A percentile compares a stretch with the other conserved stretches of the same genome.
Evolutionary conservation across 495 filamentous ascomycete genomes (phyloP).

Genomic region (Penicillium cinerascens): DNA sequence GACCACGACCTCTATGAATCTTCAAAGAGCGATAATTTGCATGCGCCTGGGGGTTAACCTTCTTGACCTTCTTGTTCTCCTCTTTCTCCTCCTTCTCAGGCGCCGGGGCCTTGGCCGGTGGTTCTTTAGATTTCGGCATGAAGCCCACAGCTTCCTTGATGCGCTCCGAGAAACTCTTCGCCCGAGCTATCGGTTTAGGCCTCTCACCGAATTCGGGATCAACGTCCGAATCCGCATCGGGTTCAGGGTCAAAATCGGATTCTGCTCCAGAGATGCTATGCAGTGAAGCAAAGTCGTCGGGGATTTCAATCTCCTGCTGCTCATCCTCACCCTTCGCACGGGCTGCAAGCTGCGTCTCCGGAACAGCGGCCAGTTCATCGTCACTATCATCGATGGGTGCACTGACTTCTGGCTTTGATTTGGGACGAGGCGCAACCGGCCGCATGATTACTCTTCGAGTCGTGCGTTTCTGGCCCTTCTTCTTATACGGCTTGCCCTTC

Average conservation of each 20-base stretch:
- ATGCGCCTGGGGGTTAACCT: slow-evolving; percentile 70
- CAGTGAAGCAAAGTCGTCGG: slow-evolving; percentile 25
- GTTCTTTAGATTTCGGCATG: slow-evolving; percentile 28
- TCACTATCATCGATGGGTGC: slow-evolving; percentile 28
- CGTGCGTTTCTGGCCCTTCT: slow-evolving; percentile 87
- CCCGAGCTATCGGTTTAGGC: slow-evolving; percentile 22
- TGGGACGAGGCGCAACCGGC: slow-evolving; percentile 43
- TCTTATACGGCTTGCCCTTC: slow-evolving; percentile 70
- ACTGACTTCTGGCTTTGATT: slow-evolving; percentile 17
- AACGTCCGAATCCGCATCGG: slow-evolving; percentile 18
- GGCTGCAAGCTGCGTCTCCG: slow-evolving; percentile 32
- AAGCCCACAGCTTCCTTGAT: slow-evolving; percentile 41
- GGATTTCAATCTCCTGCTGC: slow-evolving; percentile 18
- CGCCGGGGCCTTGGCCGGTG: slow-evolving; percentile 29
- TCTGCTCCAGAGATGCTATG: slow-evolving; percentile 36
- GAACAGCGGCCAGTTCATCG: slow-evolving; percentile 29
- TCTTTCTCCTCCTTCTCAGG: slow-evolving; percentile 24
- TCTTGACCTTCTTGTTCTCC: slow-evolving; percentile 58
- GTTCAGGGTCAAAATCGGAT: slow-evolving; percentile 24
- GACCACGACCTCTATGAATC: slow-evolving; percentile 53
- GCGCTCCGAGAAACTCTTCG: slow-evolving; percentile 45
- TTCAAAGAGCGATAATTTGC: slow-evolving; percentile 83
- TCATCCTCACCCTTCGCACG: slow-evolving; percentile 2
- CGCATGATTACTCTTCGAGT: slow-evolving; percentile 76
- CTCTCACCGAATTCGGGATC: slow-evolving; percentile 32